Percentiles rank a stretch among this genome's conserved stretches.
Conservation (phyloP, 306 rosid genomes). For the Quercus bicolor region DNA sequence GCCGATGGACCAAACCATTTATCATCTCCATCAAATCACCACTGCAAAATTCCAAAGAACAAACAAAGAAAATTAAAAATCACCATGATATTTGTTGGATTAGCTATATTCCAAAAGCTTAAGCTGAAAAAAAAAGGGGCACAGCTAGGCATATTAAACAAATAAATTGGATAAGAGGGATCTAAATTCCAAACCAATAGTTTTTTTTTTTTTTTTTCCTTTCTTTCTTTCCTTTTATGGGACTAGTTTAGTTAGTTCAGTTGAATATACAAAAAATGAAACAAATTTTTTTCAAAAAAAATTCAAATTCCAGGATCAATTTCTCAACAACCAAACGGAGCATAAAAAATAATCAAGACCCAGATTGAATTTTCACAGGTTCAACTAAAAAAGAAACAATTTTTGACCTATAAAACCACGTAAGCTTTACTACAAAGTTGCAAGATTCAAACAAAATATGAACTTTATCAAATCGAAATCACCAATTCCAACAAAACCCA, state of each 20-base stretch:
- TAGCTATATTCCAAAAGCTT: background rate
- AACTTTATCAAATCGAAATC: background rate
- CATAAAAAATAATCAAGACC: background rate
- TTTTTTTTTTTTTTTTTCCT: no score
- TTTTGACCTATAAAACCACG: background rate
- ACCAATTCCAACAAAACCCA: background rate
- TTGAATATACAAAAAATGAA: background rate
- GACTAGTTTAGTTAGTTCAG: background rate
- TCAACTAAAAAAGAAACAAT: background rate
- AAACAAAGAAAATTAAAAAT: background rate
- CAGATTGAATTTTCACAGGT: background rate
- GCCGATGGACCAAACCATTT: slow-evolving; percentile 74
- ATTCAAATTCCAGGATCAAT: background rate
- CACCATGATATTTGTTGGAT: background rate
- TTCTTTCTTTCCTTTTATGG: background rate
- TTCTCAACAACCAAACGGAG: background rate
- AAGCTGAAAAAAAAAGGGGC: background rate
- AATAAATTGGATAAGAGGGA: background rate
- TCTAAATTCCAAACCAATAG: background rate
- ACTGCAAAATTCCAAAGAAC: slow-evolving; percentile 50
- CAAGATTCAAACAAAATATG: slow-evolving; percentile 1
- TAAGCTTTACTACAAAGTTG: background rate
- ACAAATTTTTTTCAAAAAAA: background rate
- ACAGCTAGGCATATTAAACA: background rate
- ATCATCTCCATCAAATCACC: slow-evolving; percentile 73